Conservation (phyloP, 2,329 filamentous ascomycete species). For the Neofusicoccum parvum region DNA sequence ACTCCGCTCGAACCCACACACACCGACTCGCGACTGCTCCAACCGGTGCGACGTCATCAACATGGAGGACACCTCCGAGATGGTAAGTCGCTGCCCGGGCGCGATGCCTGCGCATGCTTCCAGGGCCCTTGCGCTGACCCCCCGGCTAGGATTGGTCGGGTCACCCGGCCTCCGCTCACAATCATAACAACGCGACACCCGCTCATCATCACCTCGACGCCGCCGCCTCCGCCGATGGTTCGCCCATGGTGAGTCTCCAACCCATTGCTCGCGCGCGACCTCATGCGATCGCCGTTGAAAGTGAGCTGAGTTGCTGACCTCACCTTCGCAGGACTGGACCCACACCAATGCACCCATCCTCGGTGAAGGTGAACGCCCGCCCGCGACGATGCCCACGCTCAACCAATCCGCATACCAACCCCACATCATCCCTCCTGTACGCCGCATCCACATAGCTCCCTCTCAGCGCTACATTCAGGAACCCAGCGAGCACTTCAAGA, state of each 20-base stretch:
- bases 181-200: not conserved
- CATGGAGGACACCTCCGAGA: constrained; percentile 18
- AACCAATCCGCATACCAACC: not conserved
- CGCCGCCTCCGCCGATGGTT: not conserved
- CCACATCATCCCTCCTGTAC: no score
- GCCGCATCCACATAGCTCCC: no score
- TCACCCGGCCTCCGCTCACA: not conserved
- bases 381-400: not conserved
- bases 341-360: not conserved
- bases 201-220: not conserved
- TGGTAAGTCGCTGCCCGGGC: not conserved
- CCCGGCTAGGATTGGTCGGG: not conserved
- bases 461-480: no score
- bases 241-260: not conserved
- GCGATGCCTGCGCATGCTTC: not conserved
- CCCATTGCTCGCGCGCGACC: not conserved
- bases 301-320: not conserved
- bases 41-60: constrained; percentile 6
- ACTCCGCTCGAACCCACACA: not conserved
- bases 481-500: no score
- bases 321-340: not conserved
- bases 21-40: not conserved
- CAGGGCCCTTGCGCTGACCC: not conserved
- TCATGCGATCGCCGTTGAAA: no score
- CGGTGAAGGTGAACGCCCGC: not conserved